Evolutionary conservation across 306 rosid genomes (phyloP), one percentile per base, ranked within the genome.

Genomic region (Inga laurina): DNA sequence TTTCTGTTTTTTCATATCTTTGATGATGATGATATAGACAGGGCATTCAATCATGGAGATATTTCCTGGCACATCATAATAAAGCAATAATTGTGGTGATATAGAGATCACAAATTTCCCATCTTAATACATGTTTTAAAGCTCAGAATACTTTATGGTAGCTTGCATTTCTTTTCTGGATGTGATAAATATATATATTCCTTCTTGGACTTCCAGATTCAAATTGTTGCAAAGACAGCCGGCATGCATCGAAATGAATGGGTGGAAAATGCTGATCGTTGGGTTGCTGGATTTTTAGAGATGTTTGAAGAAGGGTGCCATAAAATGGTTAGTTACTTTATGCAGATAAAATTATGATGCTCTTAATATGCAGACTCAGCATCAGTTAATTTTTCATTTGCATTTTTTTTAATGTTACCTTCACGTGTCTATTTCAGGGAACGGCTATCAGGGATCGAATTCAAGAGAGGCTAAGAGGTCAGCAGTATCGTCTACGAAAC

Each of bases 231-330:
- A 45, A 92, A 91, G 86, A 93, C 91, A 83, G 97, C 94, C 14
- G 92, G 91, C 52, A 91, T 96, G 99, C 98, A 92, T 89, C 90
- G 97, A 30, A 96, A 96, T 87, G 99, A 96, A 84, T 96, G 98
- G 99, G 99, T 96, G 49, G 99, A 93, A 88, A 96, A 96, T 93
- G 99, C 98, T 72, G 99, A 96, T 85, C 98, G 99, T 43, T 91
- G 88, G 99, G 98, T 96, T 67, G 99, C 94, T 86, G 99, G 99
- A 74, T 96, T 96, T 86, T 89, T 96, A 72, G 99, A 96, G 88
- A 93, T 96, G 99, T 96, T 96, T 87, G 99, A 96, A 92, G 99
- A 96, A 92, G 97, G 99, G 76, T 96, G 97, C 86, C 99, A 96
- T 78, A 96, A 96, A 88, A 96, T 96, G 99, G 99, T 94, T 82